Evolutionary conservation across 345 rosid genomes (phyloP).

Genomic region (Reutealis trisperma): DNA sequence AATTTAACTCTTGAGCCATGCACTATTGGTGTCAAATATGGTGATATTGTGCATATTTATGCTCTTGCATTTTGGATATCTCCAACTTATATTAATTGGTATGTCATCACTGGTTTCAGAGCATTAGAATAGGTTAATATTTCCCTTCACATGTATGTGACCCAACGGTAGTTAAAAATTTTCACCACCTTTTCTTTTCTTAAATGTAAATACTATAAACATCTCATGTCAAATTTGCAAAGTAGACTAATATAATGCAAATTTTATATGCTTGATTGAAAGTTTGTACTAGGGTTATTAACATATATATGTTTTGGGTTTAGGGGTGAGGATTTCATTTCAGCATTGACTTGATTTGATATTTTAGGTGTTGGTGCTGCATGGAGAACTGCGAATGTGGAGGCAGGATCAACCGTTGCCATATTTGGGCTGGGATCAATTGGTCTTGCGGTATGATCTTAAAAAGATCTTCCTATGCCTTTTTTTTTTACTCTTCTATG

Average conservation of each 20-base stretch:
- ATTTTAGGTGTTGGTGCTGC: constrained; percentile 83
- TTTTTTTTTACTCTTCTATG: neutral
- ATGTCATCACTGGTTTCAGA: neutral
- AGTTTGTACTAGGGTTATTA: neutral
- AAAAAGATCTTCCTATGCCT: neutral
- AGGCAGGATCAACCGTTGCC: constrained; percentile 80
- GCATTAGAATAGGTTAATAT: neutral
- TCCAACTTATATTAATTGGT: neutral
- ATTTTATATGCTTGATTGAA: neutral
- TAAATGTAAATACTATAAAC: neutral
- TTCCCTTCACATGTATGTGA: neutral
- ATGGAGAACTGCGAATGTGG: constrained; percentile 78
- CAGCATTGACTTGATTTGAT: constrained; percentile 1
- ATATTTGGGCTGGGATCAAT: constrained; percentile 88
- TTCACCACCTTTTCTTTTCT: neutral
- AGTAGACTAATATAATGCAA: neutral
- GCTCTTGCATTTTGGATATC: neutral
- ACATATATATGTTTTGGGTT: neutral
- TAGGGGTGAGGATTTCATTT: neutral
- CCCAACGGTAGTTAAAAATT: neutral
- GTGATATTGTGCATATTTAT: neutral
- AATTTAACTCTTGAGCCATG: neutral
- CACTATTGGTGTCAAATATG: neutral
- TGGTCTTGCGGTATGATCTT: constrained; percentile 69
- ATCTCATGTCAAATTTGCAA: neutral